Evolutionary conservation across 2,329 filamentous ascomycete species (phyloP), one percentile per base, ranked within the genome.

Genomic region (Alternaria atra): DNA sequence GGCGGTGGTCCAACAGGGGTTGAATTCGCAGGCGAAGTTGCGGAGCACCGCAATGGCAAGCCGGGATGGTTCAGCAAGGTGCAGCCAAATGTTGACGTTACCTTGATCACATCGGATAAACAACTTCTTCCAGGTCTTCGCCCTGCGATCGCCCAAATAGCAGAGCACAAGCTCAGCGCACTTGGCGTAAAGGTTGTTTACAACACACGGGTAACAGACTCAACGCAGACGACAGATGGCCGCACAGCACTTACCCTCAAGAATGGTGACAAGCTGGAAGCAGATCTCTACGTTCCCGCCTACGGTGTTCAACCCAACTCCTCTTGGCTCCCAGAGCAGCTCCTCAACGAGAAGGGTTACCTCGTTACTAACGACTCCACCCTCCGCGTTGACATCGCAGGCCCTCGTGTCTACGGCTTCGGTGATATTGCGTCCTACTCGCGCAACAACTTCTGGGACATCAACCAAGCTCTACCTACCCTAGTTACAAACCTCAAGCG

Each of bases 271-370:
- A 79, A 73, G 3, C 65, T 85, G 39, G 77, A 78, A 1, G 80
- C 82, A 2, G 86, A 88, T 65, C 62, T 86, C 25, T 87, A 84
- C 69, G 82, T 88, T 56, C 80, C 82, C 4, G 84, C 84, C 0
- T 80, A 80, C 13, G 86, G 86, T 29, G 82, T 82, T 12, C 69
- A 74, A 7, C 85, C 85, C 0, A 87, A 86, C 73, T 84, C 81
- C 20, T 77, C 76, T 8, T 88, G 82, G 71, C 74, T 89, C 1
- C 84, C 86, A 0, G 52, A 69, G 4, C 69, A 77, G 6, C 80
- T 85, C 40, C 78, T 88, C 4, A 76, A 81, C 60, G 72, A 76
- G 0, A 75, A 70, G 5, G 83, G 83, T 13, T 84, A 83, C 72
- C 81, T 89, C 44, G 76, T 76, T 27, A 84, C 82, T 6, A 81